Conservation (phyloP, 2,329 filamentous ascomycete genomes). For the Pseudodiploospora longispora region DNA sequence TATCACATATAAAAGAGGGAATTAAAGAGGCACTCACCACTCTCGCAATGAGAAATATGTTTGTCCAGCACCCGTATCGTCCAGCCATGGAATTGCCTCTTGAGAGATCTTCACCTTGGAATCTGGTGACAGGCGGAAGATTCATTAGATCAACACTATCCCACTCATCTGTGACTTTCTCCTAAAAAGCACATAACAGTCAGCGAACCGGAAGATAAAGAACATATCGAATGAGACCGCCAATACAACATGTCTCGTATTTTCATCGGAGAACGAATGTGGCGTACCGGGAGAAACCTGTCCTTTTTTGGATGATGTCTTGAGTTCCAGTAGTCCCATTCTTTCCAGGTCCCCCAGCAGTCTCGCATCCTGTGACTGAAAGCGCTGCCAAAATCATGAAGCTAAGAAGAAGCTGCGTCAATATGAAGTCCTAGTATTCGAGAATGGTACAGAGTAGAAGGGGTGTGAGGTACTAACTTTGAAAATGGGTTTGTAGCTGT, state of each 20-base stretch:
- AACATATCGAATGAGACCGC: too few relatives aligned
- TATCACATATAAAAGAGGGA: neutral
- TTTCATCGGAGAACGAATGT: neutral
- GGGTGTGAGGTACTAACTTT: conserved; percentile 11
- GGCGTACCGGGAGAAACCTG: conserved; percentile 16
- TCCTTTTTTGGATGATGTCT: conserved; percentile 14
- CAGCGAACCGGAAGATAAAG: too few relatives aligned
- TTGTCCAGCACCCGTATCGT: conserved; percentile 21
- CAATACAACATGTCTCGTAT: too few relatives aligned
- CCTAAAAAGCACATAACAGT: conserved; percentile 8
- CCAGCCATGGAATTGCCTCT: conserved; percentile 14
- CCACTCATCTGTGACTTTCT: conserved; percentile 18
- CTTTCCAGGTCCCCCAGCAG: conserved; percentile 7
- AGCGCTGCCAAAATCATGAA: conserved; percentile 18
- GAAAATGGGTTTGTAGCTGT: conserved; percentile 15
- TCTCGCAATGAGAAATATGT: conserved; percentile 19
- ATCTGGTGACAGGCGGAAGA: conserved; percentile 1
- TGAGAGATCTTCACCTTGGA: conserved; percentile 10
- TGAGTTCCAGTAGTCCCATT: conserved; percentile 11
- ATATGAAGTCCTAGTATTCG: neutral
- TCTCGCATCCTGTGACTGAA: conserved; percentile 15
- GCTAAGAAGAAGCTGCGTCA: conserved; percentile 10
- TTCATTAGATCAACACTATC: conserved; percentile 9
- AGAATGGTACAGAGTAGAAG: too few relatives aligned
- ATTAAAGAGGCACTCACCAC: conserved; percentile 12